phyloP scores from a whole-genome alignment of 306 rosid genomes.

The Lathyrus aphaca region DNA sequence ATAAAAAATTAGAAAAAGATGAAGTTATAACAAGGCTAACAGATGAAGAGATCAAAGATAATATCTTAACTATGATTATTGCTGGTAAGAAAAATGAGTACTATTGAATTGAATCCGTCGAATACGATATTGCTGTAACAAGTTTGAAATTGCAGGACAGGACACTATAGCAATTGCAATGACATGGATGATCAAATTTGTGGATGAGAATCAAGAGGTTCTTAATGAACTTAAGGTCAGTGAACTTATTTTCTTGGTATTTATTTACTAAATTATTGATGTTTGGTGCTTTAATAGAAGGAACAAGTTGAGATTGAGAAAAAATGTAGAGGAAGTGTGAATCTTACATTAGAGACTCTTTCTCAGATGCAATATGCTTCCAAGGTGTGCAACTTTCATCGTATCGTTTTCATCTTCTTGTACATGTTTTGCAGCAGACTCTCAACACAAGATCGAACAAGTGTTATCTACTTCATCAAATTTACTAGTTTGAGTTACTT shows the following conservation, averaged over 20 bases:
- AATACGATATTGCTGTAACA: not conserved
- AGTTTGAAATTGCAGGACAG: conserved; percentile 51
- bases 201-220: conserved; percentile 70
- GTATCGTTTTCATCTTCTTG: too few relatives aligned
- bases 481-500: conserved; percentile 1
- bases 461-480: conserved; percentile 13
- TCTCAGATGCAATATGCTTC: conserved; percentile 72
- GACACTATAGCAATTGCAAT: conserved; percentile 87
- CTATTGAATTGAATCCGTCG: not conserved
- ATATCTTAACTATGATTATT: conserved; percentile 80
- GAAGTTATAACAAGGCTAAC: conserved; percentile 40
- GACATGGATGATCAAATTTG: conserved; percentile 89
- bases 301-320: conserved; percentile 61
- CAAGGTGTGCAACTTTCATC: conserved; percentile 31
- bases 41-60: conserved; percentile 77
- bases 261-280: not conserved
- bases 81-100: conserved; percentile 52
- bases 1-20: conserved; percentile 34
- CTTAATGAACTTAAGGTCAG: conserved; percentile 59
- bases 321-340: conserved; percentile 24
- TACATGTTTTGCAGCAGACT: too few relatives aligned
- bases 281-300: conserved; percentile 50
- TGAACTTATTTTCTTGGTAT: conserved; percentile 9
- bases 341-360: conserved; percentile 65
- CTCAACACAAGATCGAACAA: not conserved